Evolutionary conservation across 1,284 basidiomycete genomes (phyloP), one percentile per base, ranked within the genome.

Genomic region (Puccinia hordei): DNA sequence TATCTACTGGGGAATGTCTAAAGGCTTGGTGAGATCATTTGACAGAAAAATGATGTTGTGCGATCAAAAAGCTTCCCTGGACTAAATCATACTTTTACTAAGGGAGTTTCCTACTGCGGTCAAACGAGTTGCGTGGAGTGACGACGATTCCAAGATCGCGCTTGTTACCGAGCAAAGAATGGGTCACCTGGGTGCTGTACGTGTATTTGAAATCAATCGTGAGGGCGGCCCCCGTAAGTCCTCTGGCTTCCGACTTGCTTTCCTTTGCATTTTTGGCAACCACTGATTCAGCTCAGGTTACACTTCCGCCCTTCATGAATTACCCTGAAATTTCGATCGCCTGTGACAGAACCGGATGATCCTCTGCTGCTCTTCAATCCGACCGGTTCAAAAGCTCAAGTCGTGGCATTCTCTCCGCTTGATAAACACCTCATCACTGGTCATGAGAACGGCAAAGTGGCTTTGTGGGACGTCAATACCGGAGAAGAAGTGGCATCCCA

Each of bases 41-140:
- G 2, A 68, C 30, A 12, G 30, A 13, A 1, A 44, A 2, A 22
- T 17, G 17, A 35, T 10, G 41, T 57, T 19, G 13, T 30, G 22
- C 24, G 13, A 53, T 57, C 13, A 30, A 22, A 97, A 90, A 86
- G 33, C 41, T 10, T n/a, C 13, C 61, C 15, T 75, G 19, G 24
- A 75, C 38, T 41, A 22, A 49, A 24, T 0, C n/a, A 13, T 10
- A 38, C 35, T 30, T 63, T 41, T 19, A n/a, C 24, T 30, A 4
- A 99, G 97, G 97, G 96, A 98, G 86, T 98, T 98, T 88, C 92
- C 93, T 61, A 99, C 96, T 0, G 96, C 97, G 2, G 93, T 98
- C 83, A 98, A 98, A 89, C 89, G 96, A 69, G 96, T 98, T 38
- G 90, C 91, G 17, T 94, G 92, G 87, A 94, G 91, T 86, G 92